Conservation (phyloP, 352 stramenopile species). For the Ochromonadaceae sp. region DNA sequence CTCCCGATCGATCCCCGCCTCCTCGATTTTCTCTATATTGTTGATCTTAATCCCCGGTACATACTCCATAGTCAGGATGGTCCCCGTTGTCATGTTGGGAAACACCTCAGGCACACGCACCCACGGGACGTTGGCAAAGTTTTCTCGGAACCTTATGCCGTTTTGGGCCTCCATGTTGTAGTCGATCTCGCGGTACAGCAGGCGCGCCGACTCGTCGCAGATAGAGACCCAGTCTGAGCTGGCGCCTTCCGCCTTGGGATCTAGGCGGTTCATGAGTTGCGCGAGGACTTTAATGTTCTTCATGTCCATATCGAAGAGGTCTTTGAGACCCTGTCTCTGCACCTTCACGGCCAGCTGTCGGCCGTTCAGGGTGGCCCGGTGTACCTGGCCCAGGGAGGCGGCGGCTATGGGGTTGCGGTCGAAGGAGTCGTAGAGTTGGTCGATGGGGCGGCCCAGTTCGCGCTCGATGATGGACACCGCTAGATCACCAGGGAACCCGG, state of each 20-base stretch:
- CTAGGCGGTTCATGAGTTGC: constrained; percentile 51
- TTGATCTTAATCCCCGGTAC: constrained; percentile 86
- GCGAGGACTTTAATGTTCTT: constrained; percentile 57
- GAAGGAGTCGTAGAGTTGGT: constrained; percentile 72
- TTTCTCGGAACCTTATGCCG: constrained; percentile 44
- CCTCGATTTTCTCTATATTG: constrained; percentile 59
- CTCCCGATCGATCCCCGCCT: constrained; percentile 61
- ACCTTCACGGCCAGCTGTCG: constrained; percentile 85
- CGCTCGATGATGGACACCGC: constrained; percentile 38
- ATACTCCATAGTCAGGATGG: constrained; percentile 90
- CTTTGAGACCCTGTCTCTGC: constrained; percentile 57
- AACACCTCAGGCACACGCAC: constrained; percentile 41
- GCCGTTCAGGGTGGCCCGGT: constrained; percentile 69
- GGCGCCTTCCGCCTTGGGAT: constrained; percentile 56
- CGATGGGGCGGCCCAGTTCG: constrained; percentile 42
- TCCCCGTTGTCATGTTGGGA: constrained; percentile 56
- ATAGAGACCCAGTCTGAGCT: constrained; percentile 37
- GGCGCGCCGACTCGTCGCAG: constrained; percentile 56
- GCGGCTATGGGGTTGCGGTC: constrained; percentile 66
- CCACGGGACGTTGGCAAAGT: constrained; percentile 47
- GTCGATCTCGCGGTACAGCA: constrained; percentile 72
- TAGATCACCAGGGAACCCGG: constrained; percentile 36
- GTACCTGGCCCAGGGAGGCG: constrained; percentile 81
- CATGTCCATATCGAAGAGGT: constrained; percentile 58
- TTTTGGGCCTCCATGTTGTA: constrained; percentile 58